These are phyloP conservation scores for Anethum foeniculum DNA, from an alignment of 140 eudicot genomes.

Conservation along the genomic window DNA sequence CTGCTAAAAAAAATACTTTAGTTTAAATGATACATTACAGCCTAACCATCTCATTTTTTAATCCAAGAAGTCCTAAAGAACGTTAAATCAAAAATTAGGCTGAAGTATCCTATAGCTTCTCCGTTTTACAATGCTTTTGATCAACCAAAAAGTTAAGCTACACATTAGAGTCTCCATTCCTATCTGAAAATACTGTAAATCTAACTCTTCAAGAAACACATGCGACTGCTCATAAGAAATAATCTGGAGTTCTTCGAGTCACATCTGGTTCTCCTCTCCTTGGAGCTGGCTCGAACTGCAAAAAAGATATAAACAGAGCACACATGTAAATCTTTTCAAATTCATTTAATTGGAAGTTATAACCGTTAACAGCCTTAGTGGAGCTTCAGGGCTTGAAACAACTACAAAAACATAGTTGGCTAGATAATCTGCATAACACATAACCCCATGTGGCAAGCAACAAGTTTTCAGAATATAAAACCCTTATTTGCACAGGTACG, in stretches of 20 bases:
- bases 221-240: slow-evolving; percentile 31
- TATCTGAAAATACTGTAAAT: not conserved
- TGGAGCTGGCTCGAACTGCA: slow-evolving; percentile 65
- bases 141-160: slow-evolving; percentile 8
- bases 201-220: not conserved
- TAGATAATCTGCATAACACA: not conserved
- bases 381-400: not conserved
- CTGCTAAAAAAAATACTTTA: not conserved
- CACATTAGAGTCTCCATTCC: not conserved
- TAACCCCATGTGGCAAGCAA: not conserved
- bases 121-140: not conserved
- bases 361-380: not conserved
- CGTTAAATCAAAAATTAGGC: not conserved
- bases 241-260: slow-evolving; percentile 57
- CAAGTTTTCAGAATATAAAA: not conserved
- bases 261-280: slow-evolving; percentile 66
- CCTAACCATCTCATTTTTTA: not conserved
- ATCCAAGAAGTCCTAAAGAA: slow-evolving; percentile 1
- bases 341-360: not conserved
- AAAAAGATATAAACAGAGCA: not conserved
- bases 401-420: not conserved
- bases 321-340: not conserved
- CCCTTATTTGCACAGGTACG: not conserved
- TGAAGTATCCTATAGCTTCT: not conserved
- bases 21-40: slow-evolving; percentile 2